Base-by-base conservation (phyloP, 768 basidiomycete genomes). In the Serpula lacrymans region DNA sequence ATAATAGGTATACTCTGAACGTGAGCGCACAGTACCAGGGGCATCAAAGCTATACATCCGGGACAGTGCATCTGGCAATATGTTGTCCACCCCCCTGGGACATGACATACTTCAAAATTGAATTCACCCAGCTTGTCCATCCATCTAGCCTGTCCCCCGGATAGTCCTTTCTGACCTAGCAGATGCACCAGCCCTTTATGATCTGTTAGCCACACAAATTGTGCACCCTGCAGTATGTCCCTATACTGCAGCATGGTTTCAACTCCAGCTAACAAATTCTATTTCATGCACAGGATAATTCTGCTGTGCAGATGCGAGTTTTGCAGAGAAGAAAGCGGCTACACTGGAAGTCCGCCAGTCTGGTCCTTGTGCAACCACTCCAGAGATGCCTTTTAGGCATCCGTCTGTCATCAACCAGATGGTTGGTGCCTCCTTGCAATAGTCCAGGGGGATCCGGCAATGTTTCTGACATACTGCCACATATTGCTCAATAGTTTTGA, bases 211-310 rank as follows among this genome's bases (percentile, higher is more conserved):
- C 55, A 43, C 2, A 34, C 27, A 33, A 65, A 63, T 0, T 42
- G 17, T 7, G 34, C 25, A 0, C 63, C 63, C 3, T 42, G 34
- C 8, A 64, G 49, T 20, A 54, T 37, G 22, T 47, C 12, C 43
- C 49, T 12, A 58, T 57, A 42, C 44, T 61, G 62, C 31, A 63
- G 65, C 39, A 74, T 43, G 0, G 67, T 55, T 32, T 72, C 67
- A 0, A 74, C 52, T 0, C 63, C 60, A 0, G 57, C 59, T 14
- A 64, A 37, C 18, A 63, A 38, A 31, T 72, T 69, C 5, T 62
- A 50, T n/a, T 46, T 70, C 68, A 38, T 67, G 65, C 0, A 67
- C 63, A 16, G 64, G 59, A 31, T 72, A 70, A 30, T 60, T 57
- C 21, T 48, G 45, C 37, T 62, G 57, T 2, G 57, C 51, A 0